Evolutionary conservation across 371 early-diverging fungal genomes (phyloP), one percentile per base, ranked within the genome.

Genomic region (Zychaea mexicana): DNA sequence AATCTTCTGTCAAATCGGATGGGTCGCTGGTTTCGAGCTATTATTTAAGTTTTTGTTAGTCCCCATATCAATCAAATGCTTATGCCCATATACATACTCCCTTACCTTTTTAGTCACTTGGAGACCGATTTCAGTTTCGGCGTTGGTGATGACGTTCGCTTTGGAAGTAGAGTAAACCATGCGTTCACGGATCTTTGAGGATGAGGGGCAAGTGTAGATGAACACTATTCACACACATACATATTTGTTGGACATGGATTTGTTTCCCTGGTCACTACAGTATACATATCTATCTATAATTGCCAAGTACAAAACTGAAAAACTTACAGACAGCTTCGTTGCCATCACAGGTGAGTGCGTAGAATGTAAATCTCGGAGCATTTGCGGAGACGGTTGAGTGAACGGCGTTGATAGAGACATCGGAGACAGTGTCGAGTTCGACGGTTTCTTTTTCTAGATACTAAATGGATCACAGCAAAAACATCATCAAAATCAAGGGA

Each of bases 111-210:
- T 88, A 26, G 68, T 73, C 6, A 92, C 79, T 4, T 82, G 60
- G 31, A 89, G 32, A 10, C 77, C 79, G 12, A 81, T 77, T 27
- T 85, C 76, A 15, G 70, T 72, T 68, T 87, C 84, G 19, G 87
- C 85, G 19, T 70, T 79, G 19, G 75, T 72, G 33, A 92, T 65
- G 12, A 92, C 83, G 49, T 80, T 84, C 3, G 81, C 76, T 42
- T 89, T 86, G 47, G 88, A 88, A 2, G 94, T 85, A 8, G 94
- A 92, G 68, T 92, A 94, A 56, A 93, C 58, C 96, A 95, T 96
- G n/a, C 91, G 85, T 59, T 92, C 88, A 45, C 91, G 88, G 62
- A 96, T 89, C 69, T 90, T 92, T 47, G 93, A 88, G 3, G 73
- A 59, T 7, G 88, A 77, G 6, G 96, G 95, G 68, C 95, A 96